Conservation (phyloP, 202 grass and related monocot genomes). For the Miscanthus sacchariflorus region DNA sequence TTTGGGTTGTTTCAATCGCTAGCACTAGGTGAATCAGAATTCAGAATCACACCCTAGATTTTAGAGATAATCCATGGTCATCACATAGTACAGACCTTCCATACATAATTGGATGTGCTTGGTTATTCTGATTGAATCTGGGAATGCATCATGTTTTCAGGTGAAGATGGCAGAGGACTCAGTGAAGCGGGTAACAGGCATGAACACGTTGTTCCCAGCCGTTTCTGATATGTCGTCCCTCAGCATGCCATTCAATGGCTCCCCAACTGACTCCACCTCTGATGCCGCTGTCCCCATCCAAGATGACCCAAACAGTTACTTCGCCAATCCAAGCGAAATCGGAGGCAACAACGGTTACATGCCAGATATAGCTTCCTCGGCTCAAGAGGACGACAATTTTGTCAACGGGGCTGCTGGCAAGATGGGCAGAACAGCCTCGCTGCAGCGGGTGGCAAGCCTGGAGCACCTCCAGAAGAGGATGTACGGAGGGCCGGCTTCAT, state of each 20-base stretch:
- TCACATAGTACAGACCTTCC: background rate
- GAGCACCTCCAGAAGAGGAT: constrained; percentile 92
- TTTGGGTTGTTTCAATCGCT: constrained; percentile 15
- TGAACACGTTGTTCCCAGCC: constrained; percentile 58
- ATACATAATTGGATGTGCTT: background rate
- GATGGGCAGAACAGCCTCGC: constrained; percentile 46
- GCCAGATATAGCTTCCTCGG: constrained; percentile 36
- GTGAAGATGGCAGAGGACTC: constrained; percentile 97
- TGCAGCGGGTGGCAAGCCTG: constrained; percentile 69
- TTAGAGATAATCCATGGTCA: constrained; percentile 3
- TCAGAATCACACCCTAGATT: background rate
- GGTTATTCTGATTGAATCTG: constrained; percentile 4
- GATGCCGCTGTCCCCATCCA: constrained; percentile 59
- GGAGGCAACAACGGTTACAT: constrained; percentile 34
- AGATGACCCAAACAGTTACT: constrained; percentile 68
- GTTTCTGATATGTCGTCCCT: constrained; percentile 71
- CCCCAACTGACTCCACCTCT: constrained; percentile 67
- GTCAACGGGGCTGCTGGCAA: constrained; percentile 49
- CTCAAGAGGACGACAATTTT: constrained; percentile 43
- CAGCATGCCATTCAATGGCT: constrained; percentile 69
- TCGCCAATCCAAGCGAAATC: constrained; percentile 49
- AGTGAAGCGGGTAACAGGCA: constrained; percentile 82
- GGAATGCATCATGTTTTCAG: constrained; percentile 49
- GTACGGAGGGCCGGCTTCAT: constrained; percentile 56
- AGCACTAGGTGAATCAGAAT: background rate